A percentile compares a stretch with the other conserved stretches of the same genome.
Conservation (phyloP, 768 basidiomycete genomes). For the Mycena maculata region DNA sequence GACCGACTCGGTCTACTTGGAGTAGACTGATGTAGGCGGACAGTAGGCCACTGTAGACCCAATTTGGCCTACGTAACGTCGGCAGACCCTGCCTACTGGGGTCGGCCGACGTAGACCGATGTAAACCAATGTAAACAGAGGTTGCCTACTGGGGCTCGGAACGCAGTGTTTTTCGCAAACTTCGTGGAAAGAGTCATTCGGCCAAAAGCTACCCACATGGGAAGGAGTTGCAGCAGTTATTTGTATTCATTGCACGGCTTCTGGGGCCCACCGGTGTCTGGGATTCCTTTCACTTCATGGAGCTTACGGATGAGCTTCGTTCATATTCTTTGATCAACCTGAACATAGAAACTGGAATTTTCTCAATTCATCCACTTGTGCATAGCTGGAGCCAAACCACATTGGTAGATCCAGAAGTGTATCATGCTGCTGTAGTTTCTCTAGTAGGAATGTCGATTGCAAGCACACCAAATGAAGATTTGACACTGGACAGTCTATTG, state of each 20-base stretch:
- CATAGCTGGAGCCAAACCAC: not conserved
- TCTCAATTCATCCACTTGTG: conserved; percentile 7
- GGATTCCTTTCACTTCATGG: not conserved
- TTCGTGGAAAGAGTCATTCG: no score
- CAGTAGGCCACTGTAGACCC: no score
- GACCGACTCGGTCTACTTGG: no score
- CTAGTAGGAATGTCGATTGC: conserved; percentile 2
- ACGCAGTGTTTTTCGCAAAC: no score
- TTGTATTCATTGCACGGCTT: not conserved
- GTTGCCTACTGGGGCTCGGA: no score
- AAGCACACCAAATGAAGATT: not conserved
- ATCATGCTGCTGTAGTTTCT: not conserved
- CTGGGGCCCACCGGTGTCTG: not conserved
- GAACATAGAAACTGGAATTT: not conserved
- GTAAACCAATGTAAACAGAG: no score
- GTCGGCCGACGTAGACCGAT: no score
- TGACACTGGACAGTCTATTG: no score
- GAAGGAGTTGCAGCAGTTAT: not conserved
- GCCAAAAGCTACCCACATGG: no score
- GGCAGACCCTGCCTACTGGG: no score
- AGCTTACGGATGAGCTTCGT: not conserved
- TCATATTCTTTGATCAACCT: not conserved
- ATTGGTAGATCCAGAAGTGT: not conserved
- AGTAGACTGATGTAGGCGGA: no score
- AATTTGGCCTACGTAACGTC: no score